Evolutionary conservation across 805 yeast species (phyloP), one percentile per base, ranked within the genome.

Genomic region (Wickerhamiella bombiphila): DNA sequence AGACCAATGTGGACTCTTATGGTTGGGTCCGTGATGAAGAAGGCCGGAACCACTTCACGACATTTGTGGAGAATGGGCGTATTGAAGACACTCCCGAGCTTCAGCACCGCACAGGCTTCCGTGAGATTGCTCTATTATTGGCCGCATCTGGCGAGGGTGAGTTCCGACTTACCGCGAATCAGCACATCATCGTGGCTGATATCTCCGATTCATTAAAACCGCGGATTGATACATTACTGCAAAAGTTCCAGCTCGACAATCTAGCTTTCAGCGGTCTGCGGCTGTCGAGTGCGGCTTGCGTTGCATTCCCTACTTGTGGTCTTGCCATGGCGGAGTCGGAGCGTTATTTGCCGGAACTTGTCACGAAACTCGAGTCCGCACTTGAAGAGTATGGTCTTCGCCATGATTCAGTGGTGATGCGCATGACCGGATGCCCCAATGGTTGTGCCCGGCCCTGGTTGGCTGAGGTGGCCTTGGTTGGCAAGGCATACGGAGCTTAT

Each of bases 391-490:
- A 76, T 47, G 97, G 97, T 6, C 70, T 88, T 51, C 79, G 94
- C 55, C 94, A 85, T 52, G 97, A 88, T 60, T 76, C 94, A 5
- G 70, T 88, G 48, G 94, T 85, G 18, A 80, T 88, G 93, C 75
- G 97, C 66, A 86, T 88, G 96, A 88, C 96, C 22, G 97, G 97
- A 40, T 88, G 97, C 69, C 96, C 96, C 39, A 88, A 88, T 59
- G 97, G 97, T 49, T 88, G 97, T 67, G 91, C 97, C 18, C 76
- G 97, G 60, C 97, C 97, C 21, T 88, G 96, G 96, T 64, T 88
- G 36, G 97, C 96, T 3, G 97, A 88, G 59, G 74, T 88, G 41
- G 97, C 96, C 0, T 68, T 85, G 42, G 93, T 88, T 41, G 97
- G 97, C 58, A 88, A 88, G 59, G 95, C 97, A 0, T 74, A 70